Base-by-base conservation (phyloP, 176 grass and related monocot species). In the Hsuehochloa calcarea region DNA sequence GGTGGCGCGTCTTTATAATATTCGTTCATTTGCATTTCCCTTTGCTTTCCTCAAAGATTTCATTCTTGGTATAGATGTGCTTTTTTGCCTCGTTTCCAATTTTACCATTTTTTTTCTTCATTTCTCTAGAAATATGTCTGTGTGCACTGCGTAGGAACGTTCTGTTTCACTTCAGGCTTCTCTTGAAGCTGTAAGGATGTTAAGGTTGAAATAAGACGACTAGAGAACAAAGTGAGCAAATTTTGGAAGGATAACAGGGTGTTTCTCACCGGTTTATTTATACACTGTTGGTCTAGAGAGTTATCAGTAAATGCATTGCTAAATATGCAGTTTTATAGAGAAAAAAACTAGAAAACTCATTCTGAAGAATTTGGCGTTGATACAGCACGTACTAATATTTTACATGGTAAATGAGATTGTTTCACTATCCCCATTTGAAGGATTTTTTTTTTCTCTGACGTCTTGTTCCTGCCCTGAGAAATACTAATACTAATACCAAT, bases 121-220 rank as follows among this genome's bases (percentile, higher is more conserved):
- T 45, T 74, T 72, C 34, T 15, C 27, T 44, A 35, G 47, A 74
- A 65, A 43, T 41, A 67, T 41, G 38, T 37, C 58, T 85, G 0
- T 31, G 27, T 44, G 63, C 59, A 12, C 10, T 19, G 0, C 77
- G 49, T 31, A 7, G 0, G 4, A 56, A 7, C 72, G 9, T 52
- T 84, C 6, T 27, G 16, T 40, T 89, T 61, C 34, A 40, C 45
- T 69, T 89, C 23, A 81, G 72, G 72, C 14, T 52, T 34, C 13
- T 19, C 52, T 35, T 52, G 16, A 59, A 88, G 27, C 43, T 65
- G 25, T 40, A 50, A 80, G 11, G 37, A 29, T 63, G 29, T 22
- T 22, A 64, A 14, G 46, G 10, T 45, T 22, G 25, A 69, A 60
- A 85, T 43, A 43, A 72, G 68, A 79, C 17, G 31, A 74, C 6